Conservation (phyloP, 441 rosid species). For the Jatropha multifida region DNA sequence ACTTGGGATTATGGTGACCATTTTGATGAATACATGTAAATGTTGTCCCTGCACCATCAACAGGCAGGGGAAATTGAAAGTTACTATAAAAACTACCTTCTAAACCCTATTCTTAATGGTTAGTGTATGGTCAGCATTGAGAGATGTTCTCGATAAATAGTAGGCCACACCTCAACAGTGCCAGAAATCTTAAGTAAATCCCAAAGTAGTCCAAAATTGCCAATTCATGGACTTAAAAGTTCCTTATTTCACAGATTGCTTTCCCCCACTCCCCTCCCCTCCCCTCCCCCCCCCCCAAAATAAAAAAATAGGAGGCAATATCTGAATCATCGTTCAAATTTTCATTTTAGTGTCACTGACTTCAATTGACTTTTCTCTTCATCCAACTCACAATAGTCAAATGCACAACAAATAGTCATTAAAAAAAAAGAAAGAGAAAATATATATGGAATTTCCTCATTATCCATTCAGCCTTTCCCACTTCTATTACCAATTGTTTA, state of each 20-base stretch:
- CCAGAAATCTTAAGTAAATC: not conserved
- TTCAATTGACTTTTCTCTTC: not conserved
- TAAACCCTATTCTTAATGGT: not conserved
- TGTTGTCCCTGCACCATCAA: not conserved
- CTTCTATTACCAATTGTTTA: not conserved
- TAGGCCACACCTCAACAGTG: not conserved
- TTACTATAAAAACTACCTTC: not conserved
- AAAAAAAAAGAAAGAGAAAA: no score
- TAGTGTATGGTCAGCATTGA: not conserved
- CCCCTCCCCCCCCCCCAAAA: no score
- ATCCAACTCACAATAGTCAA: not conserved
- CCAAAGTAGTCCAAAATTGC: not conserved
- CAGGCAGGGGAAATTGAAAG: not conserved
- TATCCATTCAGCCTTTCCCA: not conserved
- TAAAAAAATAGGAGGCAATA: no score
- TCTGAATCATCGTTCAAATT: not conserved
- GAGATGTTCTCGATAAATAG: not conserved
- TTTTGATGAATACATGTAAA: not conserved
- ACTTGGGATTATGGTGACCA: not conserved
- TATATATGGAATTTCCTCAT: not conserved
- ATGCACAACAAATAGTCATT: not conserved
- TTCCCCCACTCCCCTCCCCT: no score
- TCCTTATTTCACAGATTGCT: not conserved
- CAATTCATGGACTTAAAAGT: not conserved
- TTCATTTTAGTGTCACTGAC: not conserved